These are phyloP conservation scores for Termitomyces sp. DNA, from an alignment of 768 basidiomycete species.

Conservation along the genomic window DNA sequence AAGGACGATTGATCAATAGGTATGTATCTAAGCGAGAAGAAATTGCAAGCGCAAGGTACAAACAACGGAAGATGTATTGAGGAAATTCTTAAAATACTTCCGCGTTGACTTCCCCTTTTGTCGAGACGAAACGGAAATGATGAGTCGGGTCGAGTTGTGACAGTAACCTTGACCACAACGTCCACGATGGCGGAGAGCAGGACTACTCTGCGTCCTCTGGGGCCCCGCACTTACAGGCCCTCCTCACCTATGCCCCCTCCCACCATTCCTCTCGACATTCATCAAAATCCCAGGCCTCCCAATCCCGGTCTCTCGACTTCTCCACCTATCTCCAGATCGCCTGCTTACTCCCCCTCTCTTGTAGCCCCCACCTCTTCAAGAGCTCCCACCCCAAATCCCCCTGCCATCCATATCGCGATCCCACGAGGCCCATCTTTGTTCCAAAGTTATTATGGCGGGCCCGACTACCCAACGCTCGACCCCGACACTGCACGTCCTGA, in stretches of 20 bases:
- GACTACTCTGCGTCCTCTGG: constrained; percentile 36
- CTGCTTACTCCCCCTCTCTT: constrained; percentile 23
- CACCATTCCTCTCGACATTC: constrained; percentile 24
- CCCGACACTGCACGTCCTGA: constrained; percentile 25
- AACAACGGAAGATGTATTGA: neutral
- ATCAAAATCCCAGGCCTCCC: constrained; percentile 19
- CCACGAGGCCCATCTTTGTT: constrained; percentile 27
- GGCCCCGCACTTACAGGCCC: constrained; percentile 43
- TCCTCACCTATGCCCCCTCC: constrained; percentile 28
- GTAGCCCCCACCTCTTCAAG: constrained; percentile 22
- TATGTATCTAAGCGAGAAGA: neutral
- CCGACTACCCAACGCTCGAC: constrained; percentile 17
- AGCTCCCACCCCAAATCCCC: constrained; percentile 24
- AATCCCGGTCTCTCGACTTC: constrained; percentile 6
- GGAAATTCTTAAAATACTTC: constrained; percentile 9
- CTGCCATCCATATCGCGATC: constrained; percentile 25
- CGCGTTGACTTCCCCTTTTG: constrained; percentile 22
- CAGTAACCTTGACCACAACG: constrained; percentile 25
- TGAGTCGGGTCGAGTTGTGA: constrained; percentile 13
- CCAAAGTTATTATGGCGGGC: constrained; percentile 41
- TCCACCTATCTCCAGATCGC: constrained; percentile 23
- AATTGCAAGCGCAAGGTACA: neutral
- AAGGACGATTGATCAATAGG: neutral
- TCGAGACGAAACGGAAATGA: constrained; percentile 22
- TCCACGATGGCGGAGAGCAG: constrained; percentile 20